These are phyloP conservation scores for Begonia masoniana DNA, from an alignment of 306 rosid species.

Conservation along the genomic window DNA sequence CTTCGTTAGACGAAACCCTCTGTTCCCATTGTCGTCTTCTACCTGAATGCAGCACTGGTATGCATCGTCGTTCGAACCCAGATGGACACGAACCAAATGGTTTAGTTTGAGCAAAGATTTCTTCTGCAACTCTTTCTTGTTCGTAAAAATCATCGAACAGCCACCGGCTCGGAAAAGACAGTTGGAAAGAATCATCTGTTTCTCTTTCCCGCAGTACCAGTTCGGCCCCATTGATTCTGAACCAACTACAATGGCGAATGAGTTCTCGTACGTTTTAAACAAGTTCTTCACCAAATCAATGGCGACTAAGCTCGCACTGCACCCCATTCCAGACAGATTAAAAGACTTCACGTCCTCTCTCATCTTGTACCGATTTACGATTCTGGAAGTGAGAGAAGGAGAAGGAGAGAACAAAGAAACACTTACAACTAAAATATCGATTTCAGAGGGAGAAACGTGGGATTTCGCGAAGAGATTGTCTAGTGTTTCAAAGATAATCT, in stretches of 20 bases:
- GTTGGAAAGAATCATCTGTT: constrained; percentile 60
- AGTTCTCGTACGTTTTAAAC: constrained; percentile 30
- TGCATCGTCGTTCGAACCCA: constrained; percentile 60
- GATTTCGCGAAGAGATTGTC: constrained; percentile 39
- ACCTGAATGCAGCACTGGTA: constrained; percentile 60
- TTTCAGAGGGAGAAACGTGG: constrained; percentile 31
- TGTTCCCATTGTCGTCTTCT: constrained; percentile 47
- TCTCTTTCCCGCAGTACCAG: constrained; percentile 67
- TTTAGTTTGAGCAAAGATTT: constrained; percentile 48
- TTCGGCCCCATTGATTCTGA: constrained; percentile 61
- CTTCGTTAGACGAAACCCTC: constrained; percentile 58
- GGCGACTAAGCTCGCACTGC: constrained; percentile 62
- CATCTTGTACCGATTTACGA: constrained; percentile 68
- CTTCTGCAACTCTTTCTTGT: constrained; percentile 17
- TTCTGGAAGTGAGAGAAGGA: constrained; percentile 60
- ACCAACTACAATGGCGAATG: constrained; percentile 48
- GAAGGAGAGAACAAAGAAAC: constrained; percentile 60
- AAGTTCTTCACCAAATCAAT: constrained; percentile 59
- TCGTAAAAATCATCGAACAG: constrained; percentile 58
- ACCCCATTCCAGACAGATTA: constrained; percentile 86
- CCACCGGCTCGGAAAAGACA: constrained; percentile 77
- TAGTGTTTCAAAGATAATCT: constrained; percentile 49
- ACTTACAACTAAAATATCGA: constrained; percentile 59
- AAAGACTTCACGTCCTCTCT: constrained; percentile 39
- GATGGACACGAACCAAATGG: constrained; percentile 43